Evolutionary conservation across 148 eudicot species (phyloP).

Genomic region (Heliamphora exappendiculata): DNA sequence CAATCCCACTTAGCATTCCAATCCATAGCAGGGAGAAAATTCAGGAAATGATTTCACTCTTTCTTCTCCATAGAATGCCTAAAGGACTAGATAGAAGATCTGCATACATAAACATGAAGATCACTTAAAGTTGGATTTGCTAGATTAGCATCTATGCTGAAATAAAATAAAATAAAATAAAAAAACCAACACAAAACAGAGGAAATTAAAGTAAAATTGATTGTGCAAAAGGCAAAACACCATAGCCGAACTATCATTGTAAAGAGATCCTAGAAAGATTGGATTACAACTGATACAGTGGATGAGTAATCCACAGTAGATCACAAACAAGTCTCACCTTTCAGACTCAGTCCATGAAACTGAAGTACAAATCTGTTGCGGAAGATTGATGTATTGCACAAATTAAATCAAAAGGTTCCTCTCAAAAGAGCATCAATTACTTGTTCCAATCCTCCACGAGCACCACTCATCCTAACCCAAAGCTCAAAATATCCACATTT

Average conservation of each 20-base stretch:
- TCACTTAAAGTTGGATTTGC: not conserved
- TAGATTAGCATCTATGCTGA: not conserved
- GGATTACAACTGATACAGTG: not conserved
- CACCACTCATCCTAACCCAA: not conserved
- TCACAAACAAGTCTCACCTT: not conserved
- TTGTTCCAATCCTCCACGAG: not conserved
- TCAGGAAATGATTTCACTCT: conserved; percentile 19
- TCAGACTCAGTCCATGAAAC: not conserved
- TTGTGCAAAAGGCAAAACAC: not conserved
- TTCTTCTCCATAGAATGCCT: conserved; percentile 7
- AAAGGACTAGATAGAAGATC: conserved; percentile 17
- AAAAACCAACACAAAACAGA: not conserved
- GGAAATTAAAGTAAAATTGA: no score
- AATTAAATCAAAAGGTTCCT: not conserved
- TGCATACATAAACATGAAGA: conserved; percentile 5
- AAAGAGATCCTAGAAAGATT: not conserved
- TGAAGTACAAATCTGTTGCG: not conserved
- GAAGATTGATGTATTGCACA: not conserved
- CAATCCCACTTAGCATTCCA: conserved; percentile 79
- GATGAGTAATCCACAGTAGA: not conserved
- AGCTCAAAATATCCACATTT: not conserved
- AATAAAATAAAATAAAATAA: not conserved
- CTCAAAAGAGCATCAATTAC: not conserved
- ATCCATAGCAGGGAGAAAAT: conserved; percentile 55
- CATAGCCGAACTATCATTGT: not conserved